phyloP scores from a whole-genome alignment of 768 basidiomycete genomes.

The Trichaptum fuscoviolaceum region DNA sequence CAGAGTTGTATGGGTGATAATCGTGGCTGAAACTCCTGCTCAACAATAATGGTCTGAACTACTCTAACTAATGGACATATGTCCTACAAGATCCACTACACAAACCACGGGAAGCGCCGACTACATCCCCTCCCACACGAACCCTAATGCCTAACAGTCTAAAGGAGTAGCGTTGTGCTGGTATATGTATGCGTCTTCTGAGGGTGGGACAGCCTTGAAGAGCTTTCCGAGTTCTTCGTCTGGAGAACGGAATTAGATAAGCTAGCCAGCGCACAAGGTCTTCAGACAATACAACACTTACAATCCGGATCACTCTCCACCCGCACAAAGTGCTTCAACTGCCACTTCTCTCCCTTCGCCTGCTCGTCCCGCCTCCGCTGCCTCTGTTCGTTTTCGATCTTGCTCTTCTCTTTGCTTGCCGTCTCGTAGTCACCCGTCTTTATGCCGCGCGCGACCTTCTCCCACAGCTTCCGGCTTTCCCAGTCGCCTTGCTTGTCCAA shows the following conservation, averaged over 20 bases:
- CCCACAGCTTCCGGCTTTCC: constrained; percentile 87
- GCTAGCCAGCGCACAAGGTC: not conserved
- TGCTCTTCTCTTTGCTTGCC: constrained; percentile 83
- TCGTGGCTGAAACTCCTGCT: not conserved
- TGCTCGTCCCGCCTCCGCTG: constrained; percentile 81
- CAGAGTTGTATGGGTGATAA: not conserved
- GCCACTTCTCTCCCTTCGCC: constrained; percentile 68
- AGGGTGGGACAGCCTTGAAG: constrained; percentile 58
- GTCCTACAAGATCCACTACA: not conserved
- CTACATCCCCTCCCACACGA: not conserved
- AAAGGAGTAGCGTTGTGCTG: constrained; percentile 41
- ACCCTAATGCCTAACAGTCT: not conserved
- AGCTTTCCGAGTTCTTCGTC: constrained; percentile 62
- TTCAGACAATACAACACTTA: constrained; percentile 32
- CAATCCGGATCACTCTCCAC: constrained; percentile 69
- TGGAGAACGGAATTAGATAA: constrained; percentile 19
- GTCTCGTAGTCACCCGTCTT: constrained; percentile 85
- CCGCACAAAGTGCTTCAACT: constrained; percentile 70
- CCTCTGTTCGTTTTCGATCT: constrained; percentile 95
- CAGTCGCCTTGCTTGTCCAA: constrained; percentile 52
- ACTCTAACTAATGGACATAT: not conserved
- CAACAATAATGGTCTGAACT: not conserved
- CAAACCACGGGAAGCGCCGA: not conserved
- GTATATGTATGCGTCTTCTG: constrained; percentile 76
- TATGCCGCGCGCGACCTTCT: constrained; percentile 84